Evolutionary conservation across 164 flowering plant species (phyloP).

Genomic region (Liriodendron chinense): DNA sequence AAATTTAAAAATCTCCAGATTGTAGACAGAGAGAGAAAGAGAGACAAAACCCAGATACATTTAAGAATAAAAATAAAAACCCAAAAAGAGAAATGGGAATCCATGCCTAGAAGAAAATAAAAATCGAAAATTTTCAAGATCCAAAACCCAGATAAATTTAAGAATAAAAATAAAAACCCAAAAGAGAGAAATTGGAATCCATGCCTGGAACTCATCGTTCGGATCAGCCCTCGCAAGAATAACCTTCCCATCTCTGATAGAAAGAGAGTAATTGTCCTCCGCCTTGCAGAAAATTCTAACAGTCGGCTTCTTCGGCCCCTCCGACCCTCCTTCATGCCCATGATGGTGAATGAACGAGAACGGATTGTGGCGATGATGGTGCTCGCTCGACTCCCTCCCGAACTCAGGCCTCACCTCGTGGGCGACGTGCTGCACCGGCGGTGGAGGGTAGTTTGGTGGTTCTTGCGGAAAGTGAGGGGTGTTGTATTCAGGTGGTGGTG

Average conservation of each 20-base stretch:
- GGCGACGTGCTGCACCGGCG: slow-evolving; percentile 15
- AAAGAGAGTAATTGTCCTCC: slow-evolving; percentile 34
- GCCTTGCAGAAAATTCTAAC: slow-evolving; percentile 47
- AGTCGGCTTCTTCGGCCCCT: slow-evolving; percentile 27
- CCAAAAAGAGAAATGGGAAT: not conserved
- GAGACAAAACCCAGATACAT: not conserved
- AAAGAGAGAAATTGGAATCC: not conserved
- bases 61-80: not conserved
- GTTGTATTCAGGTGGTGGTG: not conserved
- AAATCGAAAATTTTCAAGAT: not conserved
- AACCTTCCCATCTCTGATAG: slow-evolving; percentile 51
- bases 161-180: not conserved
- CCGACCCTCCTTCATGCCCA: slow-evolving; percentile 11
- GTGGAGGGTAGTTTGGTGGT: not conserved
- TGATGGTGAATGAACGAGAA: slow-evolving; percentile 27
- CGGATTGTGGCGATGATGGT: slow-evolving; percentile 13
- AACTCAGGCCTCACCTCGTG: slow-evolving; percentile 10
- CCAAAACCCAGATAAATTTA: not conserved
- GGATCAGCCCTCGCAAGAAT: slow-evolving; percentile 49
- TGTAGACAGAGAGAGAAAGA: too few relatives aligned
- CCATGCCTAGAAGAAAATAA: slow-evolving; percentile 31
- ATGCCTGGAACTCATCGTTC: slow-evolving; percentile 48
- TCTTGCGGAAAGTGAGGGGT: not conserved
- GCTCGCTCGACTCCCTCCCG: slow-evolving; percentile 4
- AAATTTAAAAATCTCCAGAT: not conserved